phyloP scores from a whole-genome alignment of 495 filamentous ascomycete genomes.

The Durotheca rogersii region DNA sequence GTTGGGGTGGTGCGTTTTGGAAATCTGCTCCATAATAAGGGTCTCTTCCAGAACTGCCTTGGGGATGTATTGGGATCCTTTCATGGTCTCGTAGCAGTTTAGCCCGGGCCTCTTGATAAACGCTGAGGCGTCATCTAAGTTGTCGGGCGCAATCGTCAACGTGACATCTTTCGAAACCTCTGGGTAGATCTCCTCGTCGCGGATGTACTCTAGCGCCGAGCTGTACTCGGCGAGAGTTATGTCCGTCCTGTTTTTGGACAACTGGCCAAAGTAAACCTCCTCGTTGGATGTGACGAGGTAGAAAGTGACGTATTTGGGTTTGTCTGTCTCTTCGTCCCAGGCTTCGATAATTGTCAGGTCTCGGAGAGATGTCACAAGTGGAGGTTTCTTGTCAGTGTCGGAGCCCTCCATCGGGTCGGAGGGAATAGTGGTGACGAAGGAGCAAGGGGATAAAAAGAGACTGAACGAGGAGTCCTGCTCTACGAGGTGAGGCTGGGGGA shows the following conservation, averaged over 20 bases:
- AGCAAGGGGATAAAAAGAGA: too few relatives aligned
- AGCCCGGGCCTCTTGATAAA: slow-evolving; percentile 25
- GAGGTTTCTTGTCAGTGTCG: too few relatives aligned
- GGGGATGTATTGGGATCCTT: slow-evolving; percentile 11
- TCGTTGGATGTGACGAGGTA: slow-evolving; percentile 8
- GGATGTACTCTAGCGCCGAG: slow-evolving; percentile 14
- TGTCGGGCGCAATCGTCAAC: slow-evolving; percentile 20
- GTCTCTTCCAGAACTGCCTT: slow-evolving; percentile 17
- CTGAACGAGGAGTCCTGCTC: too few relatives aligned
- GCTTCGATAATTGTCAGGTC: slow-evolving; percentile 14
- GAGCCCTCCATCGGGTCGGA: too few relatives aligned
- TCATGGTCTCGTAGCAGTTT: slow-evolving; percentile 17
- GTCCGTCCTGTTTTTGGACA: slow-evolving; percentile 15
- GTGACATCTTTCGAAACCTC: background rate
- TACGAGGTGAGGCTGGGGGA: too few relatives aligned
- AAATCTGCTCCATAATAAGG: slow-evolving; percentile 22
- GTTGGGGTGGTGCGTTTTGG: slow-evolving; percentile 5
- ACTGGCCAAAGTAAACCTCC: slow-evolving; percentile 22
- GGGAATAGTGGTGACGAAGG: too few relatives aligned
- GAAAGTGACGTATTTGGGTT: slow-evolving; percentile 16
- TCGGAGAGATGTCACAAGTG: background rate
- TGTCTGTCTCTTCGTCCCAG: background rate
- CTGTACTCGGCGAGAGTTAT: slow-evolving; percentile 13
- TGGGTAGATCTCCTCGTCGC: slow-evolving; percentile 26
- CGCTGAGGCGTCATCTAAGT: slow-evolving; percentile 10